phyloP scores from a whole-genome alignment of 768 basidiomycete species.

The Mycena haematopus region DNA sequence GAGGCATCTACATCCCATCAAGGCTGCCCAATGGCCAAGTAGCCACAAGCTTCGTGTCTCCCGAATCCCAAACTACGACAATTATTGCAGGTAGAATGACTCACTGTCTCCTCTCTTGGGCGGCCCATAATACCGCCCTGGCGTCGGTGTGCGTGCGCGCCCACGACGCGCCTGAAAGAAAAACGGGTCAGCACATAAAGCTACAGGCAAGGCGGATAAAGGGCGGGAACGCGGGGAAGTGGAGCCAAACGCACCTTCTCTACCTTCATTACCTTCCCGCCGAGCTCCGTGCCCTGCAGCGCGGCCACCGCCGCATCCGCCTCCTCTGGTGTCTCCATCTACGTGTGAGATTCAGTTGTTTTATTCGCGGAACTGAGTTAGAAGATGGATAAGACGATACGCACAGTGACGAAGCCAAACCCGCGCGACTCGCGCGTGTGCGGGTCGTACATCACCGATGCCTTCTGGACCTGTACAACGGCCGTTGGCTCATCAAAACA shows the following conservation, averaged over 20 bases:
- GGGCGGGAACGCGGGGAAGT: too few relatives aligned
- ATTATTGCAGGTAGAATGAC: not conserved
- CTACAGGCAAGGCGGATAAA: too few relatives aligned
- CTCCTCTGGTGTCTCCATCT: slow-evolving; percentile 78
- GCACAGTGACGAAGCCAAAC: slow-evolving; percentile 67
- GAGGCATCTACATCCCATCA: too few relatives aligned
- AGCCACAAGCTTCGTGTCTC: too few relatives aligned
- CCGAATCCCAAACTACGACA: too few relatives aligned
- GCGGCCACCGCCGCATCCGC: slow-evolving; percentile 91
- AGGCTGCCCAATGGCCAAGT: too few relatives aligned
- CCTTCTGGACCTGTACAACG: slow-evolving; percentile 65
- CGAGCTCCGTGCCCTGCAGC: slow-evolving; percentile 81
- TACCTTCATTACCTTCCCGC: slow-evolving; percentile 89
- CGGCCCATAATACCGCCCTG: slow-evolving; percentile 93
- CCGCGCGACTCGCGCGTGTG: slow-evolving; percentile 71
- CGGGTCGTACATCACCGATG: slow-evolving; percentile 75
- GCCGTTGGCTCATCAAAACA: not conserved
- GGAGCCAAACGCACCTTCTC: slow-evolving; percentile 66
- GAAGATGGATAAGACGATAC: not conserved
- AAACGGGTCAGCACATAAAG: slow-evolving; percentile 17
- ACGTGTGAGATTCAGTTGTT: not conserved
- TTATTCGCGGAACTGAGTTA: not conserved
- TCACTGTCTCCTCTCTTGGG: slow-evolving; percentile 71
- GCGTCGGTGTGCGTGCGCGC: slow-evolving; percentile 90
- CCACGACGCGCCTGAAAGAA: slow-evolving; percentile 78